These are phyloP conservation scores for Colletotrichum spinosum DNA, from an alignment of 2,329 filamentous ascomycete species.

Conservation along the genomic window DNA sequence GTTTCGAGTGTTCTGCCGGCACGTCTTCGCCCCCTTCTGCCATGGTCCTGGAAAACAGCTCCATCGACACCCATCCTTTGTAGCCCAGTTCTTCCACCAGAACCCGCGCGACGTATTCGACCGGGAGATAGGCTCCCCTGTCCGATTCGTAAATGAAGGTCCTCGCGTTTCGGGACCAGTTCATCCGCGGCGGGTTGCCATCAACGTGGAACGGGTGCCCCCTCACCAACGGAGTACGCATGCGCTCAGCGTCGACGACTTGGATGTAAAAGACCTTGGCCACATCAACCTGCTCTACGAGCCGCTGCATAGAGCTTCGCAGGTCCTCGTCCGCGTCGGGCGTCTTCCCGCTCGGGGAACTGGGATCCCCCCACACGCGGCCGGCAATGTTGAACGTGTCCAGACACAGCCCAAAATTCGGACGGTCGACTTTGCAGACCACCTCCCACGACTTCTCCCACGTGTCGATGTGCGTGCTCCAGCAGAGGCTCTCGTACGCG, in stretches of 20 bases:
- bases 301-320: constrained; percentile 61
- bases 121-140: constrained; percentile 68
- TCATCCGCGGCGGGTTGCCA: constrained; percentile 69
- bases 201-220: constrained; percentile 65
- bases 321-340: constrained; percentile 66
- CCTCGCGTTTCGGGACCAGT: constrained; percentile 71
- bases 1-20: constrained; percentile 62
- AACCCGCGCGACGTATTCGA: constrained; percentile 55
- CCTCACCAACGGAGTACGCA: constrained; percentile 60
- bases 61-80: constrained; percentile 58
- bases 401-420: constrained; percentile 82
- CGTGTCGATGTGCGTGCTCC: constrained; percentile 75
- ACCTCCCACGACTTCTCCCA: constrained; percentile 81
- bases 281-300: constrained; percentile 67
- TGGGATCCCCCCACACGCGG: constrained; percentile 73
- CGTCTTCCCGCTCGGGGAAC: constrained; percentile 61
- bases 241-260: constrained; percentile 77
- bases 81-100: constrained; percentile 6
- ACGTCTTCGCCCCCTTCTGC: constrained; percentile 55
- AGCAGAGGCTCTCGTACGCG: constrained; percentile 78
- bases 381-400: constrained; percentile 84
- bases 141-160: constrained; percentile 69
- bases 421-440: constrained; percentile 70
- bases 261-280: constrained; percentile 81
- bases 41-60: constrained; percentile 68